phyloP scores from a whole-genome alignment of 805 yeast genomes.

The Candida ortonii region DNA sequence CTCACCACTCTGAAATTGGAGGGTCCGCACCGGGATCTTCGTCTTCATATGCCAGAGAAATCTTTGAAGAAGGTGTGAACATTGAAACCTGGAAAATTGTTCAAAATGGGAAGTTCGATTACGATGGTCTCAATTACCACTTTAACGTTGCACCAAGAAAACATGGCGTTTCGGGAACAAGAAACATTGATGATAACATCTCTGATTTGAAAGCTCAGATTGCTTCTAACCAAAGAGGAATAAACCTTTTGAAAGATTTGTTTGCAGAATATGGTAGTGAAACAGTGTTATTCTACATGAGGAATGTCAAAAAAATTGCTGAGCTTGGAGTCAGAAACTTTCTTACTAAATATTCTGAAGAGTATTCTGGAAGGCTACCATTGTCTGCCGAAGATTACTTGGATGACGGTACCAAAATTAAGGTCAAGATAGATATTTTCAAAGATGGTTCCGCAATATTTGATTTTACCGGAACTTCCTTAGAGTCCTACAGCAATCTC shows the following conservation, averaged over 20 bases:
- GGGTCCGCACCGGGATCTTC: constrained; percentile 58
- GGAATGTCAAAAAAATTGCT: constrained; percentile 43
- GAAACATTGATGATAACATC: constrained; percentile 53
- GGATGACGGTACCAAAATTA: constrained; percentile 55
- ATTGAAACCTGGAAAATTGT: constrained; percentile 53
- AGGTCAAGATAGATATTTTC: constrained; percentile 40
- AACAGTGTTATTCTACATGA: constrained; percentile 46
- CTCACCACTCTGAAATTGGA: constrained; percentile 64
- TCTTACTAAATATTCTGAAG: constrained; percentile 37
- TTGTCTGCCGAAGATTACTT: constrained; percentile 46
- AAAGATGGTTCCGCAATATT: constrained; percentile 43
- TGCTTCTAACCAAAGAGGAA: constrained; percentile 53
- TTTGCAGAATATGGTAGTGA: constrained; percentile 43
- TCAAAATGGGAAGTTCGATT: constrained; percentile 48
- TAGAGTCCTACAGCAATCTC: constrained; percentile 49
- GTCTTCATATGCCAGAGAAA: constrained; percentile 52
- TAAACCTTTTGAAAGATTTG: constrained; percentile 40
- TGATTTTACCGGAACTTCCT: constrained; percentile 54
- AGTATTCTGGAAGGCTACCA: constrained; percentile 35
- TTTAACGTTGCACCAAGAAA: constrained; percentile 47
- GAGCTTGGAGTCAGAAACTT: constrained; percentile 43
- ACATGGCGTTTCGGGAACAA: constrained; percentile 54
- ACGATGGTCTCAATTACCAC: constrained; percentile 44
- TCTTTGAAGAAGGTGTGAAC: constrained; percentile 56
- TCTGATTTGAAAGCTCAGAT: constrained; percentile 48